Base-by-base conservation (phyloP, 179 eudicot genomes). In the Vitellaria paradoxa region DNA sequence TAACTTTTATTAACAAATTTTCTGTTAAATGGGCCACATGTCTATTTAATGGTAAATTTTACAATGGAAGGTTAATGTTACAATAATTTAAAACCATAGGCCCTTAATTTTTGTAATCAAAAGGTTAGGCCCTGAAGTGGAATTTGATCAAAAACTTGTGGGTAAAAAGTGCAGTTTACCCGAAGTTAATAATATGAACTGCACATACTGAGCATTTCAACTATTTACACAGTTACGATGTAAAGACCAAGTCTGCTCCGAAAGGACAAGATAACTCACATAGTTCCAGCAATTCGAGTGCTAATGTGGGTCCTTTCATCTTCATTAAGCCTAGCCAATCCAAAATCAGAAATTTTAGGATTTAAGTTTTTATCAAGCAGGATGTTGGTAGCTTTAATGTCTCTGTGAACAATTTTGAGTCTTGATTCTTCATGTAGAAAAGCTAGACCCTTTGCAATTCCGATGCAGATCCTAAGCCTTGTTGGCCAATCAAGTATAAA, bases 281-380 rank as follows among this genome's bases (percentile, higher is more conserved):
- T 81, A 56, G 97, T 90, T 85, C 97, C 97, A 60, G 92, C 97
- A 70, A 88, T 81, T 80, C 86, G 82, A 56, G 97, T 92, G 87
- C 90, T 92, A 69, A 92, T 83, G 77, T 92, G 97, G 26, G 85
- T 85, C 68, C 88, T 87, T 46, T 85, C 94, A 21, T 90, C 91
- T 46, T 91, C 93, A 68, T 82, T 83, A 71, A 92, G 94, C 79
- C 85, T 83, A 60, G 97, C 97, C 83, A 92, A 83, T 75, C 94
- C 97, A 75, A 92, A 92, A 68, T 90, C 97, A 0, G 94, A 92
- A 60, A 92, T 90, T 76, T 90, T 92, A 1, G 97, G 91, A 66
- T 79, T 86, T 65, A 92, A 75, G 66, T 89, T 77, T 75, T 66
- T 73, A 80, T 92, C 97, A 52, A 92, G 91, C 45, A 92, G 85